phyloP scores from a whole-genome alignment of 768 basidiomycete species.

The Gymnopilus dilepis region DNA sequence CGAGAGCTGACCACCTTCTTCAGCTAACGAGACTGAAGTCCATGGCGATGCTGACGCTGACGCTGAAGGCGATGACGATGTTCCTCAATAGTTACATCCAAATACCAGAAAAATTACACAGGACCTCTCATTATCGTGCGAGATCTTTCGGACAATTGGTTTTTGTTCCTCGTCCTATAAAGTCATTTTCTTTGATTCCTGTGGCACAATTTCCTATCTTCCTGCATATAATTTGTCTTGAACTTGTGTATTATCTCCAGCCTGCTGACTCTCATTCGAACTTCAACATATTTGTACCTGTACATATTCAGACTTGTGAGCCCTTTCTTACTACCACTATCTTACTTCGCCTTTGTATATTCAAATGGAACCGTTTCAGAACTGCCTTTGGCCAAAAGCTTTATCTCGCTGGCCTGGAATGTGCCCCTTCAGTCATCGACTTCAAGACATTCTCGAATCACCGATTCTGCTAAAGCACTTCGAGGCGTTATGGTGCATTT shows the following conservation, averaged over 20 bases:
- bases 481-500: constrained; percentile 30
- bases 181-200: no score
- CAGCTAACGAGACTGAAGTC: constrained; percentile 17
- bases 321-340: neutral
- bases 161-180: no score
- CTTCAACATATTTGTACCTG: neutral
- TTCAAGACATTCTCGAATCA: constrained; percentile 20
- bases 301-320: neutral
- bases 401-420: no score
- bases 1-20: neutral
- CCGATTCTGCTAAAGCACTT: constrained; percentile 15
- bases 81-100: neutral
- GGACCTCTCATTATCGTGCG: neutral
- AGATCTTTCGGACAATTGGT: neutral
- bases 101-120: neutral
- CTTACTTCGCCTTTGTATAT: neutral
- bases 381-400: no score
- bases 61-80: constrained; percentile 22
- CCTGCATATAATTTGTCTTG: neutral
- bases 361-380: no score
- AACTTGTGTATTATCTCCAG: neutral
- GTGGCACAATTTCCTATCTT: neutral
- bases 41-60: constrained; percentile 27
- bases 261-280: neutral
- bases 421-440: constrained; percentile 9